Conservation (phyloP, 2,329 filamentous ascomycete genomes). For the Colletotrichum sp. region DNA sequence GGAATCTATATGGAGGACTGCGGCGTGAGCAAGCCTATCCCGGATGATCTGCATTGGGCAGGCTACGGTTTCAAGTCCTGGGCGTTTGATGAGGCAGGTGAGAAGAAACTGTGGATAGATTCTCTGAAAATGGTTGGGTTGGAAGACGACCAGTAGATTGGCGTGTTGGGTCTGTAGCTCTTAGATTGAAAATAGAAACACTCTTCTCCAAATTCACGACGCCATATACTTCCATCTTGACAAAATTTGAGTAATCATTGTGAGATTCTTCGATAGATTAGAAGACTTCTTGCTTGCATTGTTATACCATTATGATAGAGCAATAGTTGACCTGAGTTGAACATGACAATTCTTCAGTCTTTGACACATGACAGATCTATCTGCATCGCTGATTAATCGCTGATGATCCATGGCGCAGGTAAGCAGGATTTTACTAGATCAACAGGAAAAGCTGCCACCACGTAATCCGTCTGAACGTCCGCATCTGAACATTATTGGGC, state of each 20-base stretch:
- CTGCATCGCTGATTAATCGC: no score
- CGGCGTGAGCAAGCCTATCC: not conserved
- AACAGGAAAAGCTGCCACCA: not conserved
- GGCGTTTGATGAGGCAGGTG: not conserved
- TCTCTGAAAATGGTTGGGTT: not conserved
- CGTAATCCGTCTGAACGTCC: not conserved
- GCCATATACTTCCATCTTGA: not conserved
- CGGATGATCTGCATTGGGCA: not conserved
- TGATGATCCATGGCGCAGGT: no score
- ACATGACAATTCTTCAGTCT: no score
- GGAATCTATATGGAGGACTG: constrained; percentile 1
- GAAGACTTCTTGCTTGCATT: not conserved
- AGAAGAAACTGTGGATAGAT: not conserved
- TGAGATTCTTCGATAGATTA: rapidly evolving
- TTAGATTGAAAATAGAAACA: not conserved
- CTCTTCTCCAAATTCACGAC: not conserved
- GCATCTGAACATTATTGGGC: not conserved
- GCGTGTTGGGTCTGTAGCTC: rapidly evolving
- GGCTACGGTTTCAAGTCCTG: not conserved
- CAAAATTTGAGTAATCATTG: not conserved
- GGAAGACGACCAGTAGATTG: not conserved
- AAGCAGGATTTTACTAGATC: no score
- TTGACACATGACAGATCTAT: no score
- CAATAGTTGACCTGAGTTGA: not conserved
- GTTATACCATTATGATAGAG: not conserved